A percentile compares a stretch with the other conserved stretches of the same genome.
These are phyloP conservation scores for Fraxinus baroniana DNA, from an alignment of 305 asterid genomes.

Conservation along the genomic window DNA sequence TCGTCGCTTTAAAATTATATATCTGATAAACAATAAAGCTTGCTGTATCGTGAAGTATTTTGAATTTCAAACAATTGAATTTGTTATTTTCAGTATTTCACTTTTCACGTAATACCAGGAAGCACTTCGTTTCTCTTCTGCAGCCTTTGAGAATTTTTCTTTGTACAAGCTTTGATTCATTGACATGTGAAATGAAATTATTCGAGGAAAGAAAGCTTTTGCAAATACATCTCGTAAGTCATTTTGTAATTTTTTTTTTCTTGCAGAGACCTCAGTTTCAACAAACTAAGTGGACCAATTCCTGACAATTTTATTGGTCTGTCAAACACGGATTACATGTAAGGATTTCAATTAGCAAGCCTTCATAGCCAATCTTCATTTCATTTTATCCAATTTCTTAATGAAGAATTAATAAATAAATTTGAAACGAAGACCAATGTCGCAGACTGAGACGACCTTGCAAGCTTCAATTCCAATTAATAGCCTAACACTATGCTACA, in stretches of 20 bases:
- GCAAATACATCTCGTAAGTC: background rate
- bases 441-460: background rate
- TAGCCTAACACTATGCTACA: background rate
- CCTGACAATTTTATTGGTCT: conserved; percentile 31
- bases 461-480: background rate
- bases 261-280: conserved; percentile 74
- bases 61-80: background rate
- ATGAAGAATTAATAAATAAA: background rate
- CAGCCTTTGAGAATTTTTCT: background rate
- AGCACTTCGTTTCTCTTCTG: background rate
- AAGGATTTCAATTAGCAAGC: conserved; percentile 29
- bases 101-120: background rate
- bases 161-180: background rate
- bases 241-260: conserved; percentile 4
- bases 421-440: background rate
- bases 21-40: background rate
- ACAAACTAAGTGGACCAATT: conserved; percentile 57
- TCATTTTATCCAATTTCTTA: background rate
- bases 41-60: background rate
- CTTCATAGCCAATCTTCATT: background rate
- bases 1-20: too few species aligned
- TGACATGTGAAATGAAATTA: background rate
- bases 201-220: background rate
- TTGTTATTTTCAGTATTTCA: background rate
- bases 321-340: conserved; percentile 38